Evolutionary conservation across 2,329 filamentous ascomycete genomes (phyloP).

Genomic region (Xylaria sp.): DNA sequence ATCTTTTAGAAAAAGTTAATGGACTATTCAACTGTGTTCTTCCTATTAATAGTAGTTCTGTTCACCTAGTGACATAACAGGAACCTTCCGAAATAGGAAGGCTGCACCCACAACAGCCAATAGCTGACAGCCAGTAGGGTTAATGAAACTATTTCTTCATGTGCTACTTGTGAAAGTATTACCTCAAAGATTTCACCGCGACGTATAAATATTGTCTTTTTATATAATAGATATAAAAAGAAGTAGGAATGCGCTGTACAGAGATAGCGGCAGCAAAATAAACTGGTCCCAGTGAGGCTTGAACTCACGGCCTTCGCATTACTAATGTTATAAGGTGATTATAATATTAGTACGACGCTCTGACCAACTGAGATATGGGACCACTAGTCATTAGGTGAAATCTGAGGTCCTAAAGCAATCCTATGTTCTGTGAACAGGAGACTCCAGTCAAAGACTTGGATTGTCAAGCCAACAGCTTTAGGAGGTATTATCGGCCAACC

Average conservation of each 20-base stretch:
- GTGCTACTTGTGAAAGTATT: background rate
- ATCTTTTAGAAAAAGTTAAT: background rate
- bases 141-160: background rate
- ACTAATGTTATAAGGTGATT: background rate
- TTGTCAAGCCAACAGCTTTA: background rate
- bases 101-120: background rate
- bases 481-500: background rate
- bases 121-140: background rate
- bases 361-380: background rate
- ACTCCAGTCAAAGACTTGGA: too few species aligned
- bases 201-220: background rate
- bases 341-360: constrained; percentile 1
- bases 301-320: background rate
- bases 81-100: constrained; percentile 4
- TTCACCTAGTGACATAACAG: background rate
- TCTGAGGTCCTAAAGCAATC: too few species aligned
- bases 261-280: background rate
- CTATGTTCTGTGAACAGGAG: too few species aligned
- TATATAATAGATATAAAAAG: background rate
- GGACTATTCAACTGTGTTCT: background rate
- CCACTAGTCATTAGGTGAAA: background rate
- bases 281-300: background rate
- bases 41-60: background rate
- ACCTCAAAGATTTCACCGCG: background rate
- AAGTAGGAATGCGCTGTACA: background rate